Evolutionary conservation across 352 stramenopile genomes (phyloP).

Genomic region (Blastocystis sp.): DNA sequence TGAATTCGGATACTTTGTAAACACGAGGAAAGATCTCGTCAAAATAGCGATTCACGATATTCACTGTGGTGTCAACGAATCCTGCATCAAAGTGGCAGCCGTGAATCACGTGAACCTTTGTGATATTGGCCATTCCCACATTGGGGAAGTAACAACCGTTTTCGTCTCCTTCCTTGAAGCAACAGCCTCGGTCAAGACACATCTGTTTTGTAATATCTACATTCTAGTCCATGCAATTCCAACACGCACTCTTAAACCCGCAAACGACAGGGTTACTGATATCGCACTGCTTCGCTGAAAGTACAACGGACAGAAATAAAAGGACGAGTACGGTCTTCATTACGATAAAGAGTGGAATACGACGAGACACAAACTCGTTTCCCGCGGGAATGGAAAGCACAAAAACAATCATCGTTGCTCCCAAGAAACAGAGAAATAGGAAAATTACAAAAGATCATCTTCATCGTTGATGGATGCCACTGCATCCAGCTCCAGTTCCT

Average conservation of each 20-base stretch:
- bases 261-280: conserved; percentile 44
- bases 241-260: conserved; percentile 8
- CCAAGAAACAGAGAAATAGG: neutral
- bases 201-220: conserved; percentile 43
- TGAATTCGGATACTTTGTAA: conserved; percentile 16
- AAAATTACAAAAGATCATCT: conserved; percentile 26
- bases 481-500: neutral
- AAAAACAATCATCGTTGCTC: neutral
- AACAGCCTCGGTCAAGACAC: conserved; percentile 52
- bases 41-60: conserved; percentile 57
- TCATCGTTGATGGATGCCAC: too few species aligned
- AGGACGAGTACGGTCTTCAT: neutral
- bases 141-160: conserved; percentile 43
- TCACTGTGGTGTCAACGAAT: conserved; percentile 50
- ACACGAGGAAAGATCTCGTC: conserved; percentile 54
- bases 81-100: conserved; percentile 56
- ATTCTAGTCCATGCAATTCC: neutral
- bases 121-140: conserved; percentile 44
- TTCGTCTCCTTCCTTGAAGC: conserved; percentile 23
- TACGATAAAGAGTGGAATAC: neutral
- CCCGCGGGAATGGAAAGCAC: neutral
- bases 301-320: neutral
- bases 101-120: conserved; percentile 54
- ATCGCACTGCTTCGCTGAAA: conserved; percentile 5
- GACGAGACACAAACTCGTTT: neutral